Conservation (phyloP, 2,329 filamentous ascomycete species). For the Talaromyces sp. region DNA sequence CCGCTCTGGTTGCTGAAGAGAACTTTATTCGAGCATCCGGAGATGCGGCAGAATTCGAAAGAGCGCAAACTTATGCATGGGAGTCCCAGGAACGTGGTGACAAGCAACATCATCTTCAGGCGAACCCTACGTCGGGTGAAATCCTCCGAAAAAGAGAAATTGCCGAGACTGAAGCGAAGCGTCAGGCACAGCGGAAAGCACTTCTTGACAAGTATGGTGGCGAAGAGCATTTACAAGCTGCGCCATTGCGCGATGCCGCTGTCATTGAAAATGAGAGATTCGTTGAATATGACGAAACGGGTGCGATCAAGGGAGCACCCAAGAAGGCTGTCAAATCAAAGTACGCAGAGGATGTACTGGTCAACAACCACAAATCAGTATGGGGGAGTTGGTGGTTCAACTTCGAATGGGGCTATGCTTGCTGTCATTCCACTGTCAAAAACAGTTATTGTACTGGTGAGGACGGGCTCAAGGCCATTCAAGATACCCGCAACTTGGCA, state of each 20-base stretch:
- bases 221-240: conserved; percentile 56
- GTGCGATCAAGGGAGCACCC: conserved; percentile 80
- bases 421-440: conserved; percentile 88
- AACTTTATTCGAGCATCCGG: conserved; percentile 85
- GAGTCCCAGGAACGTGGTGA: conserved; percentile 82
- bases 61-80: conserved; percentile 87
- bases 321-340: conserved; percentile 77
- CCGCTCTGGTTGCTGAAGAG: conserved; percentile 82
- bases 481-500: conserved; percentile 63
- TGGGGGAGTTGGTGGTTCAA: conserved; percentile 98
- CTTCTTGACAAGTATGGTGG: conserved; percentile 79
- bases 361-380: conserved; percentile 86
- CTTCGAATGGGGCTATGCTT: conserved; percentile 94
- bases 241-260: conserved; percentile 60
- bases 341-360: conserved; percentile 79
- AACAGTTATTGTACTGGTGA: conserved; percentile 98
- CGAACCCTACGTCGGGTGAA: conserved; percentile 91
- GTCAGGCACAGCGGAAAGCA: conserved; percentile 61
- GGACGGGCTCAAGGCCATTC: conserved; percentile 74
- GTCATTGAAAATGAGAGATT: conserved; percentile 79
- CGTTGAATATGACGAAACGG: conserved; percentile 89
- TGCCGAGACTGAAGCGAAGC: conserved; percentile 66
- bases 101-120: conserved; percentile 82
- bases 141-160: conserved; percentile 74
- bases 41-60: conserved; percentile 88